Evolutionary conservation across 768 basidiomycete genomes (phyloP).

Genomic region (Mycena leptocephala): DNA sequence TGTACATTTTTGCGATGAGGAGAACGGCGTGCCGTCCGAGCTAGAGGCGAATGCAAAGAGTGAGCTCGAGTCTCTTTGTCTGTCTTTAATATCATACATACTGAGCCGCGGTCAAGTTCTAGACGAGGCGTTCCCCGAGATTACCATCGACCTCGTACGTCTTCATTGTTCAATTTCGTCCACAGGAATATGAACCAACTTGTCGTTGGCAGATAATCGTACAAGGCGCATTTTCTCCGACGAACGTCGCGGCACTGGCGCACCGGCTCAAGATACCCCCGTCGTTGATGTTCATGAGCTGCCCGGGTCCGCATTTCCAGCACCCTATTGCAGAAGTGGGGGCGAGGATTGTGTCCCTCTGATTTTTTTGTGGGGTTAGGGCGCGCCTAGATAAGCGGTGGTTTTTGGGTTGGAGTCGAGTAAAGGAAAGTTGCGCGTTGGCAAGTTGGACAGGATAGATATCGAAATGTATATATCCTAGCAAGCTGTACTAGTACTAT

Average conservation of each 20-base stretch:
- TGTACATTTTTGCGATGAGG: slow-evolving; percentile 76
- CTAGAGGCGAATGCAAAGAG: slow-evolving; percentile 83
- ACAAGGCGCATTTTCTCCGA: slow-evolving; percentile 60
- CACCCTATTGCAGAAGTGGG: slow-evolving; percentile 66
- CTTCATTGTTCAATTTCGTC: too few species aligned
- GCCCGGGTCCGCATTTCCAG: slow-evolving; percentile 64
- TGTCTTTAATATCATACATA: too few species aligned
- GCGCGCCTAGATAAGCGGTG: too few species aligned
- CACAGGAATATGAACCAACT: neutral
- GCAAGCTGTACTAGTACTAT: too few species aligned
- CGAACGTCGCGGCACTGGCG: slow-evolving; percentile 65
- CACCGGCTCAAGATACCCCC: slow-evolving; percentile 65
- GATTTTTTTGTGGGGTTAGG: neutral
- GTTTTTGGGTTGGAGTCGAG: too few species aligned
- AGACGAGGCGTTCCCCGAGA: slow-evolving; percentile 71
- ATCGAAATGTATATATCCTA: too few species aligned
- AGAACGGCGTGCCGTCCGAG: too few species aligned
- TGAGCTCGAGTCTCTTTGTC: too few species aligned
- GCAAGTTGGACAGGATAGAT: too few species aligned
- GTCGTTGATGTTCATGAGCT: slow-evolving; percentile 76
- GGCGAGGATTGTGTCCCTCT: slow-evolving; percentile 65
- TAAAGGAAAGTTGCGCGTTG: too few species aligned
- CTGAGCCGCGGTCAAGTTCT: slow-evolving; percentile 49
- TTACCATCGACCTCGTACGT: slow-evolving; percentile 73
- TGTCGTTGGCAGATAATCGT: slow-evolving; percentile 60